Evolutionary conservation across 345 rosid species (phyloP).

Genomic region (Bruguiera parviflora): DNA sequence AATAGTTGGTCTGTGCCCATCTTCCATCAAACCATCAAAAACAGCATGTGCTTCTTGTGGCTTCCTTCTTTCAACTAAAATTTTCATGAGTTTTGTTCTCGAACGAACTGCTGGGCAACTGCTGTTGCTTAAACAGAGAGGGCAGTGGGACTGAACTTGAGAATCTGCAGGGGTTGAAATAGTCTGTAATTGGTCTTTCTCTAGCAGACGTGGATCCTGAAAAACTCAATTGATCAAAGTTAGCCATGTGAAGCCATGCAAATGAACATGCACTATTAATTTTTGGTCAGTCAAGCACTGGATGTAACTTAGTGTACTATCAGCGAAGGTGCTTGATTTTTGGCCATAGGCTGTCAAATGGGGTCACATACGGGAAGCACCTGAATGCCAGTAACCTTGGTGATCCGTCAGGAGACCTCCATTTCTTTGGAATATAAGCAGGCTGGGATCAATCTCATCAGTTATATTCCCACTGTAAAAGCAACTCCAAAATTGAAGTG

Average conservation of each 20-base stretch:
- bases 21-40: conserved; percentile 60
- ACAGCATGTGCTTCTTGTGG: conserved; percentile 72
- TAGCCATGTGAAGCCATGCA: background rate
- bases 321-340: too few relatives aligned
- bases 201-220: conserved; percentile 35
- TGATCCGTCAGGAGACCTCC: too few relatives aligned
- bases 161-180: conserved; percentile 26
- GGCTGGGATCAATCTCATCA: too few relatives aligned
- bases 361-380: too few relatives aligned
- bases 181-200: conserved; percentile 36
- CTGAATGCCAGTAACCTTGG: too few relatives aligned
- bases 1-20: conserved; percentile 78
- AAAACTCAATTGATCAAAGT: conserved; percentile 15
- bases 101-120: conserved; percentile 69
- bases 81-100: conserved; percentile 83
- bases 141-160: conserved; percentile 41
- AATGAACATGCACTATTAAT: background rate
- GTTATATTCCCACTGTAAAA: background rate
- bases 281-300: background rate
- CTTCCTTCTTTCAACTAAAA: conserved; percentile 62
- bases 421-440: too few relatives aligned
- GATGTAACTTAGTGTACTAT: too few relatives aligned
- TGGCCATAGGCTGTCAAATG: too few relatives aligned
- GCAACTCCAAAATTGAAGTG: background rate
- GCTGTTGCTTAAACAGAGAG: conserved; percentile 53